phyloP scores from a whole-genome alignment of 495 filamentous ascomycete species.

The Lepidopterella palustris region DNA sequence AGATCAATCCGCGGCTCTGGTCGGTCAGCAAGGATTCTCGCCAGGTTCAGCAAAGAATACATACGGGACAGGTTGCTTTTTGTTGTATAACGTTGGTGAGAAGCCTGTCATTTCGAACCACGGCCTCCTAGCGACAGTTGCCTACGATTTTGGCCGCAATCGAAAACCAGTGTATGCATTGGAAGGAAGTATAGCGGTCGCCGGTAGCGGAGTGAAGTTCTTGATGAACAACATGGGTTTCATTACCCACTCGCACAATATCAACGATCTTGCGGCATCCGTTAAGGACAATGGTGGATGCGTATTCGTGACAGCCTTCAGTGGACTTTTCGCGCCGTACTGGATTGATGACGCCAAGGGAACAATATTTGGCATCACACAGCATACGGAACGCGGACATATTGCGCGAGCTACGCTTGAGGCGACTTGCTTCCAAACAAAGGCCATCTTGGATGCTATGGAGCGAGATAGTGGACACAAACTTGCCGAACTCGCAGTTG shows the following conservation, averaged over 20 bases:
- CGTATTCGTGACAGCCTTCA: constrained; percentile 93
- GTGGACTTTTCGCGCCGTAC: constrained; percentile 93
- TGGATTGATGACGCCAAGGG: constrained; percentile 97
- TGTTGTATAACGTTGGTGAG: constrained; percentile 87
- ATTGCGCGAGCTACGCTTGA: constrained; percentile 92
- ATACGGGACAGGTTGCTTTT: constrained; percentile 92
- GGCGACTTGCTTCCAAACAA: constrained; percentile 91
- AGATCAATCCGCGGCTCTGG: constrained; percentile 87
- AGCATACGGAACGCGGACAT: constrained; percentile 82
- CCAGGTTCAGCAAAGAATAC: constrained; percentile 92
- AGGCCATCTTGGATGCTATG: constrained; percentile 93
- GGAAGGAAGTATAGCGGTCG: constrained; percentile 89
- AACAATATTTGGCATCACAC: constrained; percentile 87
- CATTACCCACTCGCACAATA: constrained; percentile 66
- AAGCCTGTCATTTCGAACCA: constrained; percentile 88
- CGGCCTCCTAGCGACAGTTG: constrained; percentile 82
- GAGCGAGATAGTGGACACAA: constrained; percentile 78
- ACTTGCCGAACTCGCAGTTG: constrained; percentile 72
- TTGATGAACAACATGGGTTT: constrained; percentile 87
- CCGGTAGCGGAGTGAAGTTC: constrained; percentile 84
- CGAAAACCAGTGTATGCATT: constrained; percentile 79
- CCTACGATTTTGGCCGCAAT: constrained; percentile 71
- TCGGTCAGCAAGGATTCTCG: constrained; percentile 85
- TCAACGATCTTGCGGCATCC: constrained; percentile 72
- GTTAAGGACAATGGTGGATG: constrained; percentile 89